Evolutionary conservation across 176 grass and related monocot genomes (phyloP), one percentile per base, ranked within the genome.

Genomic region (Triticum monococcum): DNA sequence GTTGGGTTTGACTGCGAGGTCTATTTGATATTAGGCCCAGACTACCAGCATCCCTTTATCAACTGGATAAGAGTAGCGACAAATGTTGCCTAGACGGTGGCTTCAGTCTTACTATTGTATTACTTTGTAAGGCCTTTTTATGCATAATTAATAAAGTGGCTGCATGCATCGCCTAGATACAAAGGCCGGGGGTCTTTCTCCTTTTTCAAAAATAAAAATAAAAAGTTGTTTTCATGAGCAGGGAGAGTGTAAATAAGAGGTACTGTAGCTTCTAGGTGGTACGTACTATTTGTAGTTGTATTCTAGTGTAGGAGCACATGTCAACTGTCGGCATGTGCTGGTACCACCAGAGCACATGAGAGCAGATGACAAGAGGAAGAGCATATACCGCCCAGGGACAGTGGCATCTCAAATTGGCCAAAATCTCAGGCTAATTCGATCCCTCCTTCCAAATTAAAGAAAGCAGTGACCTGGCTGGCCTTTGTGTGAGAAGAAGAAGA

Each of bases 401-500:
- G 12, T 66, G 63, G 56, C 67, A 79, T 62, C 45, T 72, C 23
- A 86, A 83, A 86, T 71, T 79, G 84, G 40, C 23, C 52, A 83
- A 70, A 82, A 62, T 52, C 37, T 46, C 33, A 84, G 78, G n/a
- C 68, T 61, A 85, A 81, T 76, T 81, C 45, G n/a, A 30, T 36
- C 9, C 16, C 78, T 28, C 36, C 43, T 31, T 20, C n/a, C 68
- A 40, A 40, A n/a, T 56, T 65, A 43, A 43, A 43, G 41, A 12
- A 43, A 43, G 41, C 10, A 11, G 25, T 65, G 25, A 65, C 25
- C 63, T 13, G 62, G 62, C 9, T 50, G 87, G 61, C 67, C 67
- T 80, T 68, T 89, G 83, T 48, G 61, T 13, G 22, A 7, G 75
- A 75, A 84, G 68, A 84, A 7, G 75, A 75, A 84, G 68, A 84